Evolutionary conservation across 345 rosid species (phyloP).

Genomic region (Excoecaria agallocha): DNA sequence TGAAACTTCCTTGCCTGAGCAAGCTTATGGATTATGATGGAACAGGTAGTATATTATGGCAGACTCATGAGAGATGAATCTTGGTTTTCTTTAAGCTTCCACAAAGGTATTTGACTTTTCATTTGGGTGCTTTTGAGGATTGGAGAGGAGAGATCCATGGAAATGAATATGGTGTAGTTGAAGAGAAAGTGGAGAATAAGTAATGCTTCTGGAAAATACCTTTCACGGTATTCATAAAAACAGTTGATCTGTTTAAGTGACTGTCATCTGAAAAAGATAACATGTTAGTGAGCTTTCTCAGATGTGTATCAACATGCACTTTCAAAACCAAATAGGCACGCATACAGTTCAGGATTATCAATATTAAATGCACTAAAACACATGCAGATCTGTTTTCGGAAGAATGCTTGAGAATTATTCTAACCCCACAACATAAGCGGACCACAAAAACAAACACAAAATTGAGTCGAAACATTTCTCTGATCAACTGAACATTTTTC

Average conservation of each 20-base stretch:
- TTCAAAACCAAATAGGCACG: background rate
- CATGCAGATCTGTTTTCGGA: background rate
- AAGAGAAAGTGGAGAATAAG: too few species aligned
- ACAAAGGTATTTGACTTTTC: too few species aligned
- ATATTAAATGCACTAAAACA: background rate
- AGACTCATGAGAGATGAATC: too few species aligned
- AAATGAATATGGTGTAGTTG: too few species aligned
- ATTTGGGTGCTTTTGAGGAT: too few species aligned
- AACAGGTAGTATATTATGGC: too few species aligned
- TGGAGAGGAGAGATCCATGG: too few species aligned
- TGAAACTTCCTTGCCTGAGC: too few species aligned
- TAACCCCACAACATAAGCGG: too few species aligned
- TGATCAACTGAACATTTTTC: background rate
- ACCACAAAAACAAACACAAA: background rate
- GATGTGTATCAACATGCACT: background rate
- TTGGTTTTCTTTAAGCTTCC: too few species aligned
- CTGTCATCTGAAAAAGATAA: background rate
- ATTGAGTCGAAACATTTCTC: background rate
- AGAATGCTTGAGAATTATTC: background rate
- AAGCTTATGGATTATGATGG: too few species aligned
- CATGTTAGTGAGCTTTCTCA: background rate
- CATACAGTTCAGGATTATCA: background rate
- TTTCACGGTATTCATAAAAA: conserved; percentile 13
- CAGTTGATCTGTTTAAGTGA: background rate
- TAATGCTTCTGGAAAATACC: too few species aligned